A percentile compares a stretch with the other conserved stretches of the same genome.
Conservation (phyloP, 2,329 filamentous ascomycete genomes). For the Xylariales sp. region DNA sequence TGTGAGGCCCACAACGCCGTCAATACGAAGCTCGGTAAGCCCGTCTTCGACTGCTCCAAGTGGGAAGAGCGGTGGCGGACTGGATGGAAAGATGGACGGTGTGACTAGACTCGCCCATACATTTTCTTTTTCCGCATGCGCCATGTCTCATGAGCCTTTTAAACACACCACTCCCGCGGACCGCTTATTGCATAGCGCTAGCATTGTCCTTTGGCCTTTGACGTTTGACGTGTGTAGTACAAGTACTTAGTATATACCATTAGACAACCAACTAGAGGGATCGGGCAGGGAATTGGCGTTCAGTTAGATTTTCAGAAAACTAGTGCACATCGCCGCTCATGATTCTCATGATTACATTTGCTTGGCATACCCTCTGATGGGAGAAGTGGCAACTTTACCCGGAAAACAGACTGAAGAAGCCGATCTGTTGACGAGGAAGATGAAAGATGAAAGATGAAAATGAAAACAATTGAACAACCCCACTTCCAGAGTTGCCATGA, state of each 20-base stretch:
- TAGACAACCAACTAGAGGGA: constrained; percentile 28
- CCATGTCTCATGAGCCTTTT: constrained; percentile 1
- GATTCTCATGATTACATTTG: constrained; percentile 32
- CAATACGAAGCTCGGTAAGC: constrained; percentile 90
- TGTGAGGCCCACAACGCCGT: constrained; percentile 90
- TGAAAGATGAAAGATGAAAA: too few species aligned
- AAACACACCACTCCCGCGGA: background rate
- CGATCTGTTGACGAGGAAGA: too few species aligned
- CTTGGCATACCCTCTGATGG: background rate
- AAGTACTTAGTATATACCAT: constrained; percentile 30
- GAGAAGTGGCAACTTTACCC: background rate
- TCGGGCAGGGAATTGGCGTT: constrained; percentile 31
- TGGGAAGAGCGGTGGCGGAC: constrained; percentile 97
- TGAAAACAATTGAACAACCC: too few species aligned
- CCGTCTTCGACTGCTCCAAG: constrained; percentile 84
- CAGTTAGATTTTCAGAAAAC: constrained; percentile 31
- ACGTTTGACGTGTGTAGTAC: constrained; percentile 25
- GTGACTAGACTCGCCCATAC: constrained; percentile 54
- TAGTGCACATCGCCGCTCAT: constrained; percentile 37
- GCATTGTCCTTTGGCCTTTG: background rate
- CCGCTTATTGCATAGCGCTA: background rate
- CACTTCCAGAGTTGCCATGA: too few species aligned
- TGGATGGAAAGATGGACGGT: constrained; percentile 80
- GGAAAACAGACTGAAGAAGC: too few species aligned
- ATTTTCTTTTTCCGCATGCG: background rate